Conservation (phyloP, 441 rosid genomes). For the Pelargonium myrrhifolium region DNA sequence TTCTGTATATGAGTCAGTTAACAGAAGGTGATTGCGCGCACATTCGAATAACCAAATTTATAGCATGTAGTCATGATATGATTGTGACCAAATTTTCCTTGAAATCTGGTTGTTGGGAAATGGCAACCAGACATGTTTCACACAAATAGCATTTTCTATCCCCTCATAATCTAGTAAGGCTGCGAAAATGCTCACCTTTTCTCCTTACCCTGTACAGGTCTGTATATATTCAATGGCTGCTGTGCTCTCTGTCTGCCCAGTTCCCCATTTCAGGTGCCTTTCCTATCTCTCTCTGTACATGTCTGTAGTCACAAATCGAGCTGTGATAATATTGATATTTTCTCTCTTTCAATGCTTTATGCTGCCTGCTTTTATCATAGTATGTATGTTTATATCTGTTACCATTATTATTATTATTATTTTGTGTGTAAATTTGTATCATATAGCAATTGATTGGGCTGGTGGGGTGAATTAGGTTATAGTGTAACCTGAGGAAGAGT, state of each 20-base stretch:
- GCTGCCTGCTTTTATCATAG: neutral
- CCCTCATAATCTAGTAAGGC: neutral
- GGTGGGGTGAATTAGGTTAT: slow-evolving; percentile 19
- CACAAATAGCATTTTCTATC: neutral
- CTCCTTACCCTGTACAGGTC: neutral
- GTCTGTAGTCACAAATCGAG: too few relatives aligned
- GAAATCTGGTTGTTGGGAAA: too few relatives aligned
- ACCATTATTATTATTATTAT: too few relatives aligned
- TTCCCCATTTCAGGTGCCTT: neutral
- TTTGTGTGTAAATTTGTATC: neutral
- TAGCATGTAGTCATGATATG: neutral
- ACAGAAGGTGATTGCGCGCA: neutral
- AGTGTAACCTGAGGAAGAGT: slow-evolving; percentile 22
- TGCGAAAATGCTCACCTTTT: neutral
- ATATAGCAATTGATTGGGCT: neutral
- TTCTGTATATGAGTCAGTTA: neutral
- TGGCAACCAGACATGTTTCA: neutral
- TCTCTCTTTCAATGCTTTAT: too few relatives aligned
- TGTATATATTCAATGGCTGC: neutral
- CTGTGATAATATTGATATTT: too few relatives aligned
- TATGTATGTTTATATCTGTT: neutral
- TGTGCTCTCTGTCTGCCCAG: neutral
- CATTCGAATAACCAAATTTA: neutral
- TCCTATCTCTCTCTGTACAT: neutral
- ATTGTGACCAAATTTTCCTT: neutral